These are phyloP conservation scores for Colletotrichum brevisporum DNA, from an alignment of 2,329 filamentous ascomycete species.

Conservation along the genomic window DNA sequence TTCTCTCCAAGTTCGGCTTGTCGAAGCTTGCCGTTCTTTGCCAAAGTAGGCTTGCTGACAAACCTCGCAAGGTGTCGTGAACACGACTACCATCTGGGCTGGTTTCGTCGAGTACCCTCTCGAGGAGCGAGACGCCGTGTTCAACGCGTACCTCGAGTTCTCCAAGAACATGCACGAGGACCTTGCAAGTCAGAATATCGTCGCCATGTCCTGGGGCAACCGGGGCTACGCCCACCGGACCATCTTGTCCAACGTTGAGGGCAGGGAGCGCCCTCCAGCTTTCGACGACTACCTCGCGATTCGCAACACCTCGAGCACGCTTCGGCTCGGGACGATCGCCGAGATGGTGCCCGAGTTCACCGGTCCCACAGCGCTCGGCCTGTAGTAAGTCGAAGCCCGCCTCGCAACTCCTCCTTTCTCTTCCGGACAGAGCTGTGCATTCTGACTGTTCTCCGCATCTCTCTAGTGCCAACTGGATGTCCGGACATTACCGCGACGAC, in stretches of 20 bases:
- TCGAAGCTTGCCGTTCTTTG: too few relatives aligned
- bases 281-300: conserved; percentile 45
- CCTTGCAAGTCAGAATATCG: conserved; percentile 48
- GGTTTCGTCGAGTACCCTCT: conserved; percentile 47
- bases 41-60: not conserved
- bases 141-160: conserved; percentile 48
- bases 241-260: conserved; percentile 48
- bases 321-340: conserved; percentile 43
- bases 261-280: conserved; percentile 42
- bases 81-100: conserved; percentile 47
- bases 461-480: conserved; percentile 50
- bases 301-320: conserved; percentile 43
- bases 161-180: conserved; percentile 46
- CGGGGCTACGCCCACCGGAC: conserved; percentile 39
- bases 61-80: not conserved
- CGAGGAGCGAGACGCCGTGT: conserved; percentile 44
- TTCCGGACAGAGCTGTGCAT: too few relatives aligned
- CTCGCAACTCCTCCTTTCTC: too few relatives aligned
- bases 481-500: conserved; percentile 47
- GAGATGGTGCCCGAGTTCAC: conserved; percentile 51
- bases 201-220: conserved; percentile 43
- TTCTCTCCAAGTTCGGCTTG: too few relatives aligned
- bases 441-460: not conserved
- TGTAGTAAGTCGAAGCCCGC: conserved; percentile 35
- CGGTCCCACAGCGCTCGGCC: conserved; percentile 49